phyloP scores from a whole-genome alignment of 1,284 basidiomycete genomes.

The Ceratobasidium sp. region DNA sequence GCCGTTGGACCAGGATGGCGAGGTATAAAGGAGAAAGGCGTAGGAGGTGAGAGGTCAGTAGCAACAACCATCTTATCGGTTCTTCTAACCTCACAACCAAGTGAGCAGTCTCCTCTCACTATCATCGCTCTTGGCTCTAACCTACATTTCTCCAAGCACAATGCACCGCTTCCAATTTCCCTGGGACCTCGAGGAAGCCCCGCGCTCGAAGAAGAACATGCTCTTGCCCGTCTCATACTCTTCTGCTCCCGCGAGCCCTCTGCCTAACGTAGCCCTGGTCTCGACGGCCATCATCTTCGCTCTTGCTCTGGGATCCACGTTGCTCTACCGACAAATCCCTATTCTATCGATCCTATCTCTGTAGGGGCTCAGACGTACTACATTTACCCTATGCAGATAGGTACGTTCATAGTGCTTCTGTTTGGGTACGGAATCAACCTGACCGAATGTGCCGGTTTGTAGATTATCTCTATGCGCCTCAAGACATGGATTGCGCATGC shows the following conservation, averaged over 20 bases:
- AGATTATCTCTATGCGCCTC: neutral
- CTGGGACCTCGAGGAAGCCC: conserved; percentile 36
- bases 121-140: neutral
- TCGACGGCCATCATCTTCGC: conserved; percentile 9
- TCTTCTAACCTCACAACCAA: neutral
- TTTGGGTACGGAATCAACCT: too few relatives aligned
- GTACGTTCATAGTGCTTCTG: conserved; percentile 1
- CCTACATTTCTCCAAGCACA: neutral
- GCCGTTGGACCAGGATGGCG: conserved; percentile 13
- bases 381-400: conserved; percentile 15
- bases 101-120: neutral
- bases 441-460: neutral
- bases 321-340: conserved; percentile 25
- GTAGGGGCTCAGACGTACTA: neutral
- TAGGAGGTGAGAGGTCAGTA: neutral
- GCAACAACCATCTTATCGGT: neutral
- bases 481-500: neutral
- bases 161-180: conserved; percentile 43
- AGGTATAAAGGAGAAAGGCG: conserved; percentile 16
- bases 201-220: conserved; percentile 33
- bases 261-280: conserved; percentile 10
- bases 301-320: conserved; percentile 20
- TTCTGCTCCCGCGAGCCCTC: neutral
- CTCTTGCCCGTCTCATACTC: conserved; percentile 29
- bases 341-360: neutral